A percentile compares a stretch with the other conserved stretches of the same genome.
Evolutionary conservation across 169 alveolate species (phyloP).

Genomic region (Besnoitia besnoiti): DNA sequence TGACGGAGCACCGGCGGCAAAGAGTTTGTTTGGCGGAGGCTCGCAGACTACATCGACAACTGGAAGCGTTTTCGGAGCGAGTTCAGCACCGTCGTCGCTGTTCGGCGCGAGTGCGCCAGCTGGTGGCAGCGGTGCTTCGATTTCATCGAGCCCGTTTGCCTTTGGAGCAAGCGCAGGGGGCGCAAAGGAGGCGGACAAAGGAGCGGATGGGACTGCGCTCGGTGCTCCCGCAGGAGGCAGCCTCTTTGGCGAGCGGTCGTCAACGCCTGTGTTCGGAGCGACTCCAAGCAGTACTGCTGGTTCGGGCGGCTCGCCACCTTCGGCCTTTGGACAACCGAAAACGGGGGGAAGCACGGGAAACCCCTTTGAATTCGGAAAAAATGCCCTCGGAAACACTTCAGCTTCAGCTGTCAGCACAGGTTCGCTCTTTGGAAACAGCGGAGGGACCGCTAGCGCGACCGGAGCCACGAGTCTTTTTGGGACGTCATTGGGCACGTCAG

Average conservation of each 20-base stretch:
- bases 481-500: neutral
- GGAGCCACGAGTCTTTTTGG: constrained; percentile 6
- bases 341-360: neutral
- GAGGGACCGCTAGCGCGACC: neutral
- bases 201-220: neutral
- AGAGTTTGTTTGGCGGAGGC: neutral
- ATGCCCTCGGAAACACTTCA: neutral
- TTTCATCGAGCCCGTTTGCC: neutral
- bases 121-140: neutral
- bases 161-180: neutral
- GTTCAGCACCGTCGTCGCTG: neutral
- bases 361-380: neutral
- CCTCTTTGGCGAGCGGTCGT: neutral
- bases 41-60: neutral
- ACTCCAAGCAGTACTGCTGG: neutral
- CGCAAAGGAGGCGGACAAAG: neutral
- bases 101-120: neutral
- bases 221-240: neutral
- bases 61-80: neutral
- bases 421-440: neutral
- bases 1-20: neutral
- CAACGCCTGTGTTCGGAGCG: neutral
- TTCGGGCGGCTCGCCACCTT: neutral
- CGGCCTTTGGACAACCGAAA: neutral
- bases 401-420: neutral